phyloP scores from a whole-genome alignment of 208 protist species.

The Naegleria fowleri region DNA sequence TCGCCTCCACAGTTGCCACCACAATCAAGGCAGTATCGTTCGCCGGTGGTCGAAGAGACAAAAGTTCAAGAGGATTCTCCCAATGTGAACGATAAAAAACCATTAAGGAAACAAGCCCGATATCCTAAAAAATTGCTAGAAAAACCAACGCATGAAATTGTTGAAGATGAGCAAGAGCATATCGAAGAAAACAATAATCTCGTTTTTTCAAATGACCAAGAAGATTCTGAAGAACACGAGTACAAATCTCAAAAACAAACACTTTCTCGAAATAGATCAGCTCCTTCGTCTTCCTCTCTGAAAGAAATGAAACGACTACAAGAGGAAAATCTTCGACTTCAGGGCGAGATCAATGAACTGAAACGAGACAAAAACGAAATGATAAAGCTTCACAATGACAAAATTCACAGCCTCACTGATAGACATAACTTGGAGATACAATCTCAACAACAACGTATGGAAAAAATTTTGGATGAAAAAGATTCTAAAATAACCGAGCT shows the following conservation, averaged over 20 bases:
- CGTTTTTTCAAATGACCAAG: background rate
- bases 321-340: background rate
- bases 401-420: background rate
- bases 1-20: too few relatives aligned
- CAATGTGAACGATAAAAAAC: background rate
- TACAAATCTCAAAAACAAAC: background rate
- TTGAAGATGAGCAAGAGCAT: background rate
- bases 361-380: background rate
- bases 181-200: background rate
- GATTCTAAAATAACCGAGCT: background rate
- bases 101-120: background rate
- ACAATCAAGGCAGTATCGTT: background rate
- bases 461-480: background rate
- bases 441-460: background rate
- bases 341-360: background rate
- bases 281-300: background rate
- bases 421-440: background rate
- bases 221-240: background rate
- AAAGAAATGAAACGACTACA: background rate
- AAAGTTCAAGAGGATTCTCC: background rate
- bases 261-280: background rate
- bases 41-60: background rate
- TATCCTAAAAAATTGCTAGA: background rate
- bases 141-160: background rate
- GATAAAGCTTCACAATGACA: background rate